Percentiles rank a stretch among this genome's conserved stretches.
These are phyloP conservation scores for Paracamarosporium sp. DNA, from an alignment of 2,329 filamentous ascomycete genomes.

Conservation along the genomic window DNA sequence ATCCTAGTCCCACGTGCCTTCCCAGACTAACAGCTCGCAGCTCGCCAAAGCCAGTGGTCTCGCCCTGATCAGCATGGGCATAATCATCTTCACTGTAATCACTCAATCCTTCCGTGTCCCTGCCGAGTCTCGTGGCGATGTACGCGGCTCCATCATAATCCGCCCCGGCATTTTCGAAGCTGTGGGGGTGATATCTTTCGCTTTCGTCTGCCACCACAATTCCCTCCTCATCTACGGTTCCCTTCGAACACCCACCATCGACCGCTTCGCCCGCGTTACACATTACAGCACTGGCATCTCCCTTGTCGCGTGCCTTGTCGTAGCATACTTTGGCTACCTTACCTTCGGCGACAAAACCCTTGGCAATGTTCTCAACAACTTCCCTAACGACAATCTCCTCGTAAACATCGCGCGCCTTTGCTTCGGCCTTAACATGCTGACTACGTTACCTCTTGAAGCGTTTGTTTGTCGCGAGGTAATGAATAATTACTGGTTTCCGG, in stretches of 20 bases:
- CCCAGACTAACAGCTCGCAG: slow-evolving; percentile 57
- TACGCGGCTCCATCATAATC: slow-evolving; percentile 75
- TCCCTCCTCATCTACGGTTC: slow-evolving; percentile 97
- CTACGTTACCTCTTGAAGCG: slow-evolving; percentile 91
- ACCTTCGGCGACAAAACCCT: slow-evolving; percentile 91
- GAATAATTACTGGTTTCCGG: slow-evolving; percentile 79
- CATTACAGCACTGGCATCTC: slow-evolving; percentile 92
- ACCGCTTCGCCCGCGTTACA: slow-evolving; percentile 91
- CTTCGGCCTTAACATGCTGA: slow-evolving; percentile 98
- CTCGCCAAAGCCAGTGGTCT: slow-evolving; percentile 94
- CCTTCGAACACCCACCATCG: slow-evolving; percentile 89
- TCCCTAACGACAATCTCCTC: slow-evolving; percentile 86
- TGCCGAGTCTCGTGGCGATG: slow-evolving; percentile 71
- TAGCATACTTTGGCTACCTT: slow-evolving; percentile 89
- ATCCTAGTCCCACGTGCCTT: slow-evolving; percentile 12
- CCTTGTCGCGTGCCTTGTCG: slow-evolving; percentile 86
- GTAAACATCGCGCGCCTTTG: slow-evolving; percentile 94
- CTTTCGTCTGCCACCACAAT: slow-evolving; percentile 87
- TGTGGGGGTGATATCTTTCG: slow-evolving; percentile 96
- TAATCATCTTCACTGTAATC: slow-evolving; percentile 88
- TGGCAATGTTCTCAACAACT: slow-evolving; percentile 98
- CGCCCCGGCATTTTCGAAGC: slow-evolving; percentile 92
- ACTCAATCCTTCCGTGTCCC: slow-evolving; percentile 82
- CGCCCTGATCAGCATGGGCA: slow-evolving; percentile 87
- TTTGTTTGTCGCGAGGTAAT: slow-evolving; percentile 98